A percentile compares a stretch with the other conserved stretches of the same genome.
phyloP scores from a whole-genome alignment of 129 eudicot species.

The carrot (Daucus carota) region DNA sequence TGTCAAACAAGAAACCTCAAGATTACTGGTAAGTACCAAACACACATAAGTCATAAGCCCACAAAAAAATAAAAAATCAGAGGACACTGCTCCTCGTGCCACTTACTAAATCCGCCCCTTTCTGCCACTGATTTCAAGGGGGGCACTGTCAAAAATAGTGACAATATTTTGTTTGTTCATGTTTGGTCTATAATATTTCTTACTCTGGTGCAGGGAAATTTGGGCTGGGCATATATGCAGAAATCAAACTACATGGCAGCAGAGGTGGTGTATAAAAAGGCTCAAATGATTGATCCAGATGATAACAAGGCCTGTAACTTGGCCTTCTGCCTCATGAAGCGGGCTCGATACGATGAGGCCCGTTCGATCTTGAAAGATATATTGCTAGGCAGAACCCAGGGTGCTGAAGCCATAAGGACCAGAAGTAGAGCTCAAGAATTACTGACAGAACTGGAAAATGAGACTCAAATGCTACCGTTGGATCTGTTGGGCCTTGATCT shows the following conservation, averaged over 20 bases:
- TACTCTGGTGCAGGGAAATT: conserved; percentile 53
- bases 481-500: conserved; percentile 40
- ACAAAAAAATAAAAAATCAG: too few relatives aligned
- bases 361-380: conserved; percentile 58
- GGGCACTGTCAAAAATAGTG: background rate
- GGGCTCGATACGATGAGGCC: conserved; percentile 69
- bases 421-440: conserved; percentile 55
- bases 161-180: background rate
- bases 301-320: conserved; percentile 83
- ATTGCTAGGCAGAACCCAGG: conserved; percentile 39
- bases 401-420: conserved; percentile 44
- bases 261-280: conserved; percentile 81
- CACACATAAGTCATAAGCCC: too few relatives aligned
- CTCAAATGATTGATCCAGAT: conserved; percentile 96
- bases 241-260: conserved; percentile 70
- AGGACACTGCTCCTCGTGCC: too few relatives aligned
- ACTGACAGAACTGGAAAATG: conserved; percentile 40
- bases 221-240: conserved; percentile 99
- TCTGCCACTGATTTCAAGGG: too few relatives aligned
- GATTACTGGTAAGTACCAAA: conserved; percentile 50
- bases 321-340: conserved; percentile 70
- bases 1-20: conserved; percentile 74
- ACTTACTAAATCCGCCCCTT: too few relatives aligned
- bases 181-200: background rate
- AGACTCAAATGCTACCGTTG: conserved; percentile 17